Evolutionary conservation across 768 basidiomycete genomes (phyloP).

Genomic region (Leucogyrophana mollusca): DNA sequence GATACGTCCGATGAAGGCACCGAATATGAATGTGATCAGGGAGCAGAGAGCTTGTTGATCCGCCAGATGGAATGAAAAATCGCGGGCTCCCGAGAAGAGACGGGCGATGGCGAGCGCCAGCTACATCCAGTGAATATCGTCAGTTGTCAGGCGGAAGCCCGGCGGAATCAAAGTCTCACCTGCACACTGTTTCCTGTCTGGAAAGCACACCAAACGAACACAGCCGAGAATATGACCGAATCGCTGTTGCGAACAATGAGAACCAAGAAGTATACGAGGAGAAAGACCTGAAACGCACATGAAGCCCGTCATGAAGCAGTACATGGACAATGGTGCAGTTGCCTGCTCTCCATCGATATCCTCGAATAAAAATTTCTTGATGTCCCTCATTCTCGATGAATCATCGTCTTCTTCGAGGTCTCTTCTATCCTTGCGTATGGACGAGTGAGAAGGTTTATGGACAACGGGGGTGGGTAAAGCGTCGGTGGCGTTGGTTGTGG

Average conservation of each 20-base stretch:
- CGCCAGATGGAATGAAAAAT: conserved; percentile 68
- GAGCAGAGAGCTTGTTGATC: conserved; percentile 85
- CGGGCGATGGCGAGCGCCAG: conserved; percentile 79
- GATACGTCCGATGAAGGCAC: conserved; percentile 77
- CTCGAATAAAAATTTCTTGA: conserved; percentile 15
- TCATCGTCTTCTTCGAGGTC: conserved; percentile 17
- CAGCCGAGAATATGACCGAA: conserved; percentile 70
- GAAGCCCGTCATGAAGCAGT: conserved; percentile 80
- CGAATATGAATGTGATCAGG: conserved; percentile 72
- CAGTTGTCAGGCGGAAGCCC: neutral
- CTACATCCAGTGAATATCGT: conserved; percentile 33
- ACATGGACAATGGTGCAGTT: conserved; percentile 55
- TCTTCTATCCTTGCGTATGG: neutral
- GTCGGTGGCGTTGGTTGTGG: neutral
- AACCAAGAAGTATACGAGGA: conserved; percentile 1
- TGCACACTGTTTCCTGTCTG: conserved; percentile 79
- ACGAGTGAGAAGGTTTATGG: conserved; percentile 1
- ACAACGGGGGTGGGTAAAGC: neutral
- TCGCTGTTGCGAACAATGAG: conserved; percentile 42
- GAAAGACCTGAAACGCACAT: conserved; percentile 45
- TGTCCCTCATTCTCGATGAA: conserved; percentile 3
- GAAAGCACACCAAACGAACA: conserved; percentile 85
- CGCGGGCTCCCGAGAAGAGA: conserved; percentile 58
- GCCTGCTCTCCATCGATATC: conserved; percentile 30
- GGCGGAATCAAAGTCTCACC: conserved; percentile 32